These are phyloP conservation scores for Hemisphaericaspora xylanilytica DNA, from an alignment of 1,139 yeast genomes.

Conservation along the genomic window DNA sequence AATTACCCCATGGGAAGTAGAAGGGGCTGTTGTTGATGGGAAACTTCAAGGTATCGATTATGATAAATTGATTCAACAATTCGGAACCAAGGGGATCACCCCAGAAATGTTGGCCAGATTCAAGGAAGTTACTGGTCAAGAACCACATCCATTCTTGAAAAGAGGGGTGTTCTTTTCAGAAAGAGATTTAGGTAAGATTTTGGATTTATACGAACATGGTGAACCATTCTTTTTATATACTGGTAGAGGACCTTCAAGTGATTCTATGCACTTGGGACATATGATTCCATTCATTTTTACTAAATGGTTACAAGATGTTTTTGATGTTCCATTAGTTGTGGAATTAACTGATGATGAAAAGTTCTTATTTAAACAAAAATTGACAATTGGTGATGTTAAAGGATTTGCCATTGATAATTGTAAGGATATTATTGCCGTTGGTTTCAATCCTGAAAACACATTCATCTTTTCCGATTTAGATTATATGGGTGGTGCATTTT, in stretches of 20 bases:
- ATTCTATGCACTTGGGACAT: constrained; percentile 95
- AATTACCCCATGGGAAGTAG: constrained; percentile 98
- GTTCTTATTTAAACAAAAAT: constrained; percentile 86
- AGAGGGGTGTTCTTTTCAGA: constrained; percentile 94
- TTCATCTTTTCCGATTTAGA: constrained; percentile 89
- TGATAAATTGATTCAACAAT: constrained; percentile 77
- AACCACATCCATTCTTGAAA: constrained; percentile 89
- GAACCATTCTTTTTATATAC: constrained; percentile 95
- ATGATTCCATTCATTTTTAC: constrained; percentile 95
- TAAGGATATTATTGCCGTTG: constrained; percentile 91
- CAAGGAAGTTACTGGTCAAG: constrained; percentile 77
- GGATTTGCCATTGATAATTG: constrained; percentile 77
- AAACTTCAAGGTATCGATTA: constrained; percentile 85
- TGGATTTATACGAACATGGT: constrained; percentile 89
- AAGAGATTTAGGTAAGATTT: constrained; percentile 76
- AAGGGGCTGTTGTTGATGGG: constrained; percentile 97
- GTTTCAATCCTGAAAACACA: constrained; percentile 91
- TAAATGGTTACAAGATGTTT: constrained; percentile 97
- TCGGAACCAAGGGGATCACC: constrained; percentile 78
- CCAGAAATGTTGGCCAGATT: constrained; percentile 75
- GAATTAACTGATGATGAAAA: constrained; percentile 98
- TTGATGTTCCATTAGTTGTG: constrained; percentile 93
- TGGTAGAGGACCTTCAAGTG: constrained; percentile 97
- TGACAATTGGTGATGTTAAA: constrained; percentile 87
- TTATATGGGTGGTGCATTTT: constrained; percentile 91